phyloP scores from a whole-genome alignment of 352 stramenopile species.

The Phytophthora foliorum region DNA sequence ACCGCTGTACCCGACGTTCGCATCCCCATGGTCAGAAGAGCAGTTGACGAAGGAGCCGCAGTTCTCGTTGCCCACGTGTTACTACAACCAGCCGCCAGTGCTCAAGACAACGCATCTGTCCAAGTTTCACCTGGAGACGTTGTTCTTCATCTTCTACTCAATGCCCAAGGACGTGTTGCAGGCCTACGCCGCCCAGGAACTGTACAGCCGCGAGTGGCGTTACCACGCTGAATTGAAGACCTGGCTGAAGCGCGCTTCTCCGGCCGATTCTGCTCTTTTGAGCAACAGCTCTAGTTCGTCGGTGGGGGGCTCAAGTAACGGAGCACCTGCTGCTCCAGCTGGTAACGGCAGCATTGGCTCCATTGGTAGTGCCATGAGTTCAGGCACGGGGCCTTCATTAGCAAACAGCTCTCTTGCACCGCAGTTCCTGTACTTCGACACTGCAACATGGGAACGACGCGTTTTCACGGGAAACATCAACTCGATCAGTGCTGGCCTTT shows the following conservation, averaged over 20 bases:
- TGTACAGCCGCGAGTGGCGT: slow-evolving; percentile 96
- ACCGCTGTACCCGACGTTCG: slow-evolving; percentile 84
- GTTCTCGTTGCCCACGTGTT: slow-evolving; percentile 87
- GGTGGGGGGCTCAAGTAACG: slow-evolving; percentile 34
- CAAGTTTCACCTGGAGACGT: slow-evolving; percentile 98
- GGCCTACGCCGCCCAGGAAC: slow-evolving; percentile 89
- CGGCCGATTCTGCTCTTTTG: slow-evolving; percentile 70
- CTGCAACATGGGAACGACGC: slow-evolving; percentile 94
- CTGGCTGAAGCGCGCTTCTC: slow-evolving; percentile 94
- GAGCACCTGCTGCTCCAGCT: slow-evolving; percentile 28
- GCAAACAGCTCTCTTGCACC: slow-evolving; percentile 51
- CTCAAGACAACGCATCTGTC: slow-evolving; percentile 98
- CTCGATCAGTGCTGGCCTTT: slow-evolving; percentile 87
- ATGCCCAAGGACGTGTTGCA: slow-evolving; percentile 98
- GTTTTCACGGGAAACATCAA: slow-evolving; percentile 94
- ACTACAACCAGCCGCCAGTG: slow-evolving; percentile 95
- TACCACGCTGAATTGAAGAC: slow-evolving; percentile 98
- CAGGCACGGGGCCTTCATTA: slow-evolving; percentile 39
- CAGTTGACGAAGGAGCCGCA: slow-evolving; percentile 85
- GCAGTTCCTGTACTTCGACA: slow-evolving; percentile 97
- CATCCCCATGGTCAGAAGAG: slow-evolving; percentile 81
- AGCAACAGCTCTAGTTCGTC: slow-evolving; percentile 43
- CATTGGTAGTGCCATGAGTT: slow-evolving; percentile 68
- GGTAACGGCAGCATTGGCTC: slow-evolving; percentile 67
- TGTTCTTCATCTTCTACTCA: slow-evolving; percentile 99